Evolutionary conservation across 2,329 filamentous ascomycete genomes (phyloP), one percentile per base, ranked within the genome.

Genomic region (Dryadomyces sulphureus): DNA sequence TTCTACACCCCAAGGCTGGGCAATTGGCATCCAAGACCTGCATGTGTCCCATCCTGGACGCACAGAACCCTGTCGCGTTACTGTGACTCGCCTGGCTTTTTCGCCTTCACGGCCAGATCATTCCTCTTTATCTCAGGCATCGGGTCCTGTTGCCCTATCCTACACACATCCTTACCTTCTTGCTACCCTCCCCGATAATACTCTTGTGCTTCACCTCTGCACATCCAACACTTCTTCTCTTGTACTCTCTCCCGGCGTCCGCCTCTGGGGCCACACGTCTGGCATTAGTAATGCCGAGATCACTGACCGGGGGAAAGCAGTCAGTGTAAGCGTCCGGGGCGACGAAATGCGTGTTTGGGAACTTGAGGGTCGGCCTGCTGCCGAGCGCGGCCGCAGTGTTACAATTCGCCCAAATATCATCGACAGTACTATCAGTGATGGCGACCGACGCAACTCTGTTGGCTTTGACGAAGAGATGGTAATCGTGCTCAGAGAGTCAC

Each of bases 401-500:
- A 68, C 73, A 55, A 65, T 77, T n/a, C 62, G 66, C 25, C 66
- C 70, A 2, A 41, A 30, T 21, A 16, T n/a, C 1, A 34, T n/a
- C 9, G 40, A 54, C 46, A 7, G 21, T 6, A 41, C 49, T n/a
- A 46, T 58, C 21, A 65, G 65, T 59, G 66, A 73, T 14, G 16
- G 27, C 32, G 69, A 70, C 48, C 60, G 63, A 42, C 64, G 69
- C 49, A 73, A 73, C 44, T 90, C 83, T 76, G 78, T 94, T 8
- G 86, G 85, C 0, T 94, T 94, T 56, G 87, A 94, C 56, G 86
- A 94, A 38, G 85, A 94, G 61, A 87, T 87, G 65, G 84, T 94
- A n/a, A 80, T 94, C 50, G 77, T 94, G 38, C 67, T 94, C 43
- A 81, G 84, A 52, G 84, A 90, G 62, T 74, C 76, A 52, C 62